Conservation (phyloP, 2,329 filamentous ascomycete species). For the Cercospora nicotianae region DNA sequence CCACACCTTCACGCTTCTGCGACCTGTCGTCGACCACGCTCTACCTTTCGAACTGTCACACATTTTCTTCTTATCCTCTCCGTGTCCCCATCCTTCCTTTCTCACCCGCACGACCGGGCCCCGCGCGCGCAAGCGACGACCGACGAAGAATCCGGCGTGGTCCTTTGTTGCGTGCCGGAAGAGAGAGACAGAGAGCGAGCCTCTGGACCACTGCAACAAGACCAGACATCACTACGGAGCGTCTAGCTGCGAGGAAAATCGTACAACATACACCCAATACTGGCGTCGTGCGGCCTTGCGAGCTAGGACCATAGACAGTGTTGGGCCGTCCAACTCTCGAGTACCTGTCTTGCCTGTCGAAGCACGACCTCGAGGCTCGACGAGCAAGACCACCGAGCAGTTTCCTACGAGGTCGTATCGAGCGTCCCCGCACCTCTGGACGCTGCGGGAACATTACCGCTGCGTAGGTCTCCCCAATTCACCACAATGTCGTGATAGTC, state of each 20-base stretch:
- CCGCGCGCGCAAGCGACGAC: background rate
- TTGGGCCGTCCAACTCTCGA: background rate
- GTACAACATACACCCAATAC: background rate
- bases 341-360: background rate
- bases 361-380: background rate
- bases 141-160: background rate
- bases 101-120: background rate
- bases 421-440: slow-evolving; percentile 1
- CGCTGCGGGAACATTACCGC: background rate
- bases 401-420: background rate
- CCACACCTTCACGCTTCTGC: background rate
- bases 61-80: background rate
- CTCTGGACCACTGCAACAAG: background rate
- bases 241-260: background rate
- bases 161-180: background rate
- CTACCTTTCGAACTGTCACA: background rate
- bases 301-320: background rate
- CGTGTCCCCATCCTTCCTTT: background rate
- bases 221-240: background rate
- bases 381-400: background rate
- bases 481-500: background rate
- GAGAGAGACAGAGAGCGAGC: background rate
- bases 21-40: slow-evolving; percentile 1
- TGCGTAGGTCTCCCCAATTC: background rate
- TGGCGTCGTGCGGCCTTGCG: background rate